Evolutionary conservation across 2,329 filamentous ascomycete genomes (phyloP).

Genomic region (Cladophialophora exuberans): DNA sequence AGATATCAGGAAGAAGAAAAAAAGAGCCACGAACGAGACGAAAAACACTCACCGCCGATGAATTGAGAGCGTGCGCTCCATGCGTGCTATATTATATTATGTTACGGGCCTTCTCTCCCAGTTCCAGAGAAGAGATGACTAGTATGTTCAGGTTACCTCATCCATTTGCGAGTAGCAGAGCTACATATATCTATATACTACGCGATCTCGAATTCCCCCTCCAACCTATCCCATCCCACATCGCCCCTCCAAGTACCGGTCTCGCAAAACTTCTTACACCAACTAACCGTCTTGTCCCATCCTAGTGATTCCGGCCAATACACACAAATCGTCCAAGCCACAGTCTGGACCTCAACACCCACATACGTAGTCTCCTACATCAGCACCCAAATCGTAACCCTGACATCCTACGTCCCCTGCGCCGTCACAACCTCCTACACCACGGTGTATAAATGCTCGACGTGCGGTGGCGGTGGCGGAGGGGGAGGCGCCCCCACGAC

Average conservation of each 20-base stretch:
- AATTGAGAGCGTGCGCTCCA: too few species aligned
- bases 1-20: too few species aligned
- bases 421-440: slow-evolving; percentile 7
- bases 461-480: background rate
- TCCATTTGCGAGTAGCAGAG: too few species aligned
- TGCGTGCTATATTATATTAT: background rate
- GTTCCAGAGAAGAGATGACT: background rate
- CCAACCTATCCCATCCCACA: background rate
- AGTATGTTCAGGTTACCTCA: too few species aligned
- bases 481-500: background rate
- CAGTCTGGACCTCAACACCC: slow-evolving; percentile 4
- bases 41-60: background rate
- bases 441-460: slow-evolving; percentile 8
- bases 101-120: slow-evolving; percentile 1
- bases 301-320: slow-evolving; percentile 1
- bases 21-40: too few species aligned
- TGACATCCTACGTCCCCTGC: slow-evolving; percentile 9
- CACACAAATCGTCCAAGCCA: slow-evolving; percentile 8
- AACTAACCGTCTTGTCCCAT: background rate
- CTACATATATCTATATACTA: too few species aligned
- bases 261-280: background rate
- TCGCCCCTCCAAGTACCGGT: background rate
- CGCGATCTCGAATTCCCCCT: too few species aligned
- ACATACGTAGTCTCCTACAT: slow-evolving; percentile 5
- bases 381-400: slow-evolving; percentile 7